Evolutionary conservation across 2,329 filamentous ascomycete species (phyloP).

Genomic region (Sphaerulina musiva): DNA sequence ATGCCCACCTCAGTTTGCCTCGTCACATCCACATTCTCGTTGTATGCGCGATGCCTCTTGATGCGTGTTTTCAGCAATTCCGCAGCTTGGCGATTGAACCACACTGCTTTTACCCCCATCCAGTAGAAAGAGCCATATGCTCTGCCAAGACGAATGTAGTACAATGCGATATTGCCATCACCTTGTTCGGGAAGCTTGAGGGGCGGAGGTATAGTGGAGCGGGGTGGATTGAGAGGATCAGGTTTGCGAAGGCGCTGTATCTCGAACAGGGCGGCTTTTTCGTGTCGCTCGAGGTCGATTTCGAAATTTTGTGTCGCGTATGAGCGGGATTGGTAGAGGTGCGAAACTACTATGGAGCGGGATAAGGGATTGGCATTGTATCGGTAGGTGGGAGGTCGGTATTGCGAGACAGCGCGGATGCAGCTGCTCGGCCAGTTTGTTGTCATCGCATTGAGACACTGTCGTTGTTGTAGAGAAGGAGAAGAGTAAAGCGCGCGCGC

Average conservation of each 20-base stretch:
- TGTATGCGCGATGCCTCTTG: neutral
- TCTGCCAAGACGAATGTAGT: slow-evolving; percentile 60
- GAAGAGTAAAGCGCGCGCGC: neutral
- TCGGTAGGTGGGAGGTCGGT: neutral
- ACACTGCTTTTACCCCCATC: slow-evolving; percentile 67
- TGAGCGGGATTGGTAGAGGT: neutral
- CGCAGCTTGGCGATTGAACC: slow-evolving; percentile 53
- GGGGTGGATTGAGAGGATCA: slow-evolving; percentile 60
- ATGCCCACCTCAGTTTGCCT: slow-evolving; percentile 24
- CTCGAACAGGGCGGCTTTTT: slow-evolving; percentile 19
- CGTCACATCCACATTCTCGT: slow-evolving; percentile 4
- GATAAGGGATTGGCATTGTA: neutral
- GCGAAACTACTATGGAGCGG: neutral
- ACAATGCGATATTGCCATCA: slow-evolving; percentile 41
- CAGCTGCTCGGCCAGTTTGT: slow-evolving; percentile 28
- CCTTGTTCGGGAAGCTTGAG: slow-evolving; percentile 56
- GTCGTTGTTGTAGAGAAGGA: neutral
- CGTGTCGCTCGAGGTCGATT: slow-evolving; percentile 13
- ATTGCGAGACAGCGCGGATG: slow-evolving; percentile 25
- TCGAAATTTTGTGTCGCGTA: slow-evolving; percentile 9
- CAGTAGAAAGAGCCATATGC: slow-evolving; percentile 85
- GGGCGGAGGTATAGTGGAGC: slow-evolving; percentile 64
- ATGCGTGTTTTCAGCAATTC: slow-evolving; percentile 45
- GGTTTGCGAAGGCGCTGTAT: slow-evolving; percentile 41
- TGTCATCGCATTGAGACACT: slow-evolving; percentile 34